Evolutionary conservation across 768 basidiomycete species (phyloP).

Genomic region (Lactarius sanguifluus): DNA sequence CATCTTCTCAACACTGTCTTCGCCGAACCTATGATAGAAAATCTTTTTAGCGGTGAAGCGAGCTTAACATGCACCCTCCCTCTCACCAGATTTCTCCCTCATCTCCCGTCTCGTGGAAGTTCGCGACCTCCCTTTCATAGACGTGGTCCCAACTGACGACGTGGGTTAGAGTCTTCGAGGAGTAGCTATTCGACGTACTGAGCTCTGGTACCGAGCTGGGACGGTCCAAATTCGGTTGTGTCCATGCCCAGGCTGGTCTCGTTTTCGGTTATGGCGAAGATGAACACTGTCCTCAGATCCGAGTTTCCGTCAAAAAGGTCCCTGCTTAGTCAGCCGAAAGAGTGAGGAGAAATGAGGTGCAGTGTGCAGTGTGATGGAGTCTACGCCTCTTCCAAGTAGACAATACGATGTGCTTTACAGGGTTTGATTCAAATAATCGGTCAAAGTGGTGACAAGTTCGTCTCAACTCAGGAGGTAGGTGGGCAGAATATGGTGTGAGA

Average conservation of each 20-base stretch:
- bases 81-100: conserved; percentile 83
- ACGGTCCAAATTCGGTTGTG: conserved; percentile 51
- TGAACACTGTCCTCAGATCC: background rate
- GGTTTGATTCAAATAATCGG: background rate
- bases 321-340: conserved; percentile 16
- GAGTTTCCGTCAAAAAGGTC: no score
- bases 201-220: conserved; percentile 75
- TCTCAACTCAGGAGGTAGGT: background rate
- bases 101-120: conserved; percentile 76
- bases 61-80: background rate
- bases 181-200: conserved; percentile 50
- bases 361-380: background rate
- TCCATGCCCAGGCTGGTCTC: conserved; percentile 3
- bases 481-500: background rate
- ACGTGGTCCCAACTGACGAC: conserved; percentile 72
- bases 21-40: conserved; percentile 74
- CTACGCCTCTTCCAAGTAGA: background rate
- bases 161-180: background rate
- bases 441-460: background rate
- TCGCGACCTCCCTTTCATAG: conserved; percentile 66
- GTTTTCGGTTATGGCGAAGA: background rate
- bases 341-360: no score
- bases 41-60: background rate
- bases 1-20: conserved; percentile 76
- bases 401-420: background rate